These are phyloP conservation scores for Arthrinium phaeospermum DNA, from an alignment of 2,329 filamentous ascomycete species.

Conservation along the genomic window DNA sequence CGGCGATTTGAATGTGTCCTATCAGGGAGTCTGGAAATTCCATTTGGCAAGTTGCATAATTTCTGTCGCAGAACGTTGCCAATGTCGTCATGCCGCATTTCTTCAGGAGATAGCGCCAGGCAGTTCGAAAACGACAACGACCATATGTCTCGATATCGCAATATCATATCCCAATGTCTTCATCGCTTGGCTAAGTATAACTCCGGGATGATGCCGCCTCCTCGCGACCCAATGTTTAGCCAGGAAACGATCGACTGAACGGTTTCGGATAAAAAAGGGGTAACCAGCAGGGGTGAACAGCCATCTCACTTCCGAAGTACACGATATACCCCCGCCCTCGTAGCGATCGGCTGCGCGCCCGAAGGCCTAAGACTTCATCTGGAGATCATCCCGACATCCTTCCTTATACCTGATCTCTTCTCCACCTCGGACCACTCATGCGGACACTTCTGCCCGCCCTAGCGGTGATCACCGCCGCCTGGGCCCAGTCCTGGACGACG, in stretches of 20 bases:
- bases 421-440: not conserved
- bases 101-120: not conserved
- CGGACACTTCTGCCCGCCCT: not conserved
- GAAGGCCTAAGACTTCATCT: not conserved
- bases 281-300: no score
- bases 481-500: conserved; percentile 31
- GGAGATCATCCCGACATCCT: not conserved
- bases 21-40: no score
- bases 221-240: not conserved
- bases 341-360: not conserved
- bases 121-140: not conserved
- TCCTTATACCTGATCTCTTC: not conserved
- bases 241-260: not conserved
- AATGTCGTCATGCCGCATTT: not conserved
- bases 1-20: not conserved
- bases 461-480: not conserved
- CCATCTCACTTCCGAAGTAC: not conserved
- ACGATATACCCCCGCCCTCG: not conserved
- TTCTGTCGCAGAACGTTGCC: not conserved
- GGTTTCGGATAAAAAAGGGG: not conserved
- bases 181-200: not conserved
- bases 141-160: not conserved
- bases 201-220: not conserved
- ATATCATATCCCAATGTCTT: not conserved
- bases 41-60: not conserved